Evolutionary conservation across 2,329 filamentous ascomycete genomes (phyloP), one percentile per base, ranked within the genome.

Genomic region (Cladosporium sp.): DNA sequence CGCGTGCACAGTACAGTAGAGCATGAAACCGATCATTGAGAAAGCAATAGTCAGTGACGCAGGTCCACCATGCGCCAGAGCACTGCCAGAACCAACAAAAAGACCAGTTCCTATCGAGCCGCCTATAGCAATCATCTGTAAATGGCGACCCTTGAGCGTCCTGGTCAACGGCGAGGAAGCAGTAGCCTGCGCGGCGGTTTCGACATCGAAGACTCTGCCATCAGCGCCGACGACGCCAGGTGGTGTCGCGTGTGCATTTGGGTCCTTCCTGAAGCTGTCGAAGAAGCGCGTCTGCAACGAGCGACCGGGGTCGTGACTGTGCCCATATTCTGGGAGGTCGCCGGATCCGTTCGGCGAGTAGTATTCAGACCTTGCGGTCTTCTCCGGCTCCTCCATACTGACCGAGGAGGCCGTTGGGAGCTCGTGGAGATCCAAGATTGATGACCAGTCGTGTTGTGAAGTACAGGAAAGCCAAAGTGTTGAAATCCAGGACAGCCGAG

Each of bases 101-200:
- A 73, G 64, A 60, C 70, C 70, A 42, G 70, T 68, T 51, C 70
- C 70, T 67, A 96, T 96, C 11, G 89, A 93, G 47, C 91, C 92
- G 67, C 92, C 92, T 66, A 97, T 96, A 14, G 93, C 93, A 79
- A 97, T 97, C 93, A 97, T 97, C 78, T 97, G 92, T 71, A 97
- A 72, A 78, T 97, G 93, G 50, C 92, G 82, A 19, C 87, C 86
- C 75, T 95, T 94, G 65, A 96, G 76, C 30, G 51, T 56, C 47
- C 92, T 82, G 52, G 88, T 85, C 52, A 97, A 80, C 7, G 88
- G 85, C 47, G 89, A 88, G 64, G 87, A 82, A 3, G 90, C 88
- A 1, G 90, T 92, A 43, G 80, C 80, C 15, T 76, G 73, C 1
- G 81, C 82, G 0, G 84, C 84, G 56, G 72, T 72, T 69, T 92